Evolutionary conservation across 768 basidiomycete genomes (phyloP).

Genomic region (Phanerochaete sordida): DNA sequence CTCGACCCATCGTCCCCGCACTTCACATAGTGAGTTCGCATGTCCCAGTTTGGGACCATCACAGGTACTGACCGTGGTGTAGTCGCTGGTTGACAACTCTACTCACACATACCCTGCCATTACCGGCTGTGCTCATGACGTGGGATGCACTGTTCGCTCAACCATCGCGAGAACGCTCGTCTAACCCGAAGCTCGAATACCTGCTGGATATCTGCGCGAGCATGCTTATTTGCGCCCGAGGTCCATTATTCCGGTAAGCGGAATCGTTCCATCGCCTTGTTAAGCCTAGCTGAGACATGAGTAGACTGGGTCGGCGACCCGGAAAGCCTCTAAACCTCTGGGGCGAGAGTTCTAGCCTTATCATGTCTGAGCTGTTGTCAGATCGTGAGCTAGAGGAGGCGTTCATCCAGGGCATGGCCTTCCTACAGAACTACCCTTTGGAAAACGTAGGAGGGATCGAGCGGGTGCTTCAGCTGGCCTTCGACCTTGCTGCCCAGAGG

Average conservation of each 20-base stretch:
- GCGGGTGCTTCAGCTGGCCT: slow-evolving; percentile 61
- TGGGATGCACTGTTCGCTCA: slow-evolving; percentile 75
- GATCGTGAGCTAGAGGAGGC: slow-evolving; percentile 57
- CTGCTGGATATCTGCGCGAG: slow-evolving; percentile 68
- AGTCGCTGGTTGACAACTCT: slow-evolving; percentile 78
- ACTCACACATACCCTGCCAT: slow-evolving; percentile 68
- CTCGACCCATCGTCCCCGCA: slow-evolving; percentile 72
- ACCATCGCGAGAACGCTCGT: slow-evolving; percentile 47
- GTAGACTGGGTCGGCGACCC: slow-evolving; percentile 52
- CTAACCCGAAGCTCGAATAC: slow-evolving; percentile 60
- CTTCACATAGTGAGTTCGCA: slow-evolving; percentile 66
- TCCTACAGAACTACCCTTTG: slow-evolving; percentile 65
- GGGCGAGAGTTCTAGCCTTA: slow-evolving; percentile 39
- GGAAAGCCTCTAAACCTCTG: slow-evolving; percentile 48
- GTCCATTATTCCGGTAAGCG: slow-evolving; percentile 51
- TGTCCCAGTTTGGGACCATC: slow-evolving; percentile 8
- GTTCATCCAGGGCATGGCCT: slow-evolving; percentile 60
- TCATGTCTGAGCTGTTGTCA: slow-evolving; percentile 41
- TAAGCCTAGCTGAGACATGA: neutral
- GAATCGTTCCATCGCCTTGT: neutral
- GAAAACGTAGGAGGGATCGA: slow-evolving; percentile 68
- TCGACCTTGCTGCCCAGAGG: slow-evolving; percentile 54
- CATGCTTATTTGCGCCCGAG: slow-evolving; percentile 60
- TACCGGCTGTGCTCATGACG: slow-evolving; percentile 50
- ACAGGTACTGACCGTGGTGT: neutral